A percentile compares a stretch with the other conserved stretches of the same genome.
phyloP scores from a whole-genome alignment of 495 filamentous ascomycete species.

The Tuber aestivum region DNA sequence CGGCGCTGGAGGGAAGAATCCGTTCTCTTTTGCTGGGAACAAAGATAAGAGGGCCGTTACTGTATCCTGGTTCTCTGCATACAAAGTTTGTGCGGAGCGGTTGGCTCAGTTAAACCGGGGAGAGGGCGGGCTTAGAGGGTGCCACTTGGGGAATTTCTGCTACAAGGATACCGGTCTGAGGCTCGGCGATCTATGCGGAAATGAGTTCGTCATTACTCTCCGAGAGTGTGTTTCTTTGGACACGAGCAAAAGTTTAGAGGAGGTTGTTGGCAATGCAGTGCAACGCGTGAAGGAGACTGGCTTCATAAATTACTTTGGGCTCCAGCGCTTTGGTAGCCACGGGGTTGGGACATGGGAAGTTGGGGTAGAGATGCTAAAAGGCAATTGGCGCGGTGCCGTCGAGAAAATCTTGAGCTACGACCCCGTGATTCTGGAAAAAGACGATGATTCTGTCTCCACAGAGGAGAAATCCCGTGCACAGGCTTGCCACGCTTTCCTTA shows the following conservation, averaged over 20 bases:
- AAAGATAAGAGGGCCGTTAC: constrained; percentile 90
- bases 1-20: constrained; percentile 55
- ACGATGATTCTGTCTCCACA: constrained; percentile 48
- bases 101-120: constrained; percentile 56
- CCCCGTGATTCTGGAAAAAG: constrained; percentile 49
- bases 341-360: constrained; percentile 70
- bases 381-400: constrained; percentile 71
- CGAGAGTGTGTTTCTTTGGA: constrained; percentile 58
- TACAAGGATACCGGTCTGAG: constrained; percentile 63
- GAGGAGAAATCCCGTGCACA: constrained; percentile 74
- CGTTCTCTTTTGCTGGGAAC: constrained; percentile 82
- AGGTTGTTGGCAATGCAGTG: constrained; percentile 55
- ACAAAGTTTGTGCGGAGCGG: constrained; percentile 57
- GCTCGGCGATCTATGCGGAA: constrained; percentile 77
- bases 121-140: constrained; percentile 38
- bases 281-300: constrained; percentile 57
- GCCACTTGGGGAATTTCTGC: constrained; percentile 72
- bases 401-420: constrained; percentile 64
- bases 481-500: constrained; percentile 65
- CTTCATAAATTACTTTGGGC: constrained; percentile 93
- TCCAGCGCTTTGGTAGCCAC: constrained; percentile 90
- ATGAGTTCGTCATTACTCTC: constrained; percentile 86
- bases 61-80: constrained; percentile 72
- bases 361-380: constrained; percentile 74
- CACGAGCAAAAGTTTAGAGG: constrained; percentile 44